A percentile compares a stretch with the other conserved stretches of the same genome.
Conservation (phyloP, 2,329 filamentous ascomycete species). For the Talaromyces pinophilus region DNA sequence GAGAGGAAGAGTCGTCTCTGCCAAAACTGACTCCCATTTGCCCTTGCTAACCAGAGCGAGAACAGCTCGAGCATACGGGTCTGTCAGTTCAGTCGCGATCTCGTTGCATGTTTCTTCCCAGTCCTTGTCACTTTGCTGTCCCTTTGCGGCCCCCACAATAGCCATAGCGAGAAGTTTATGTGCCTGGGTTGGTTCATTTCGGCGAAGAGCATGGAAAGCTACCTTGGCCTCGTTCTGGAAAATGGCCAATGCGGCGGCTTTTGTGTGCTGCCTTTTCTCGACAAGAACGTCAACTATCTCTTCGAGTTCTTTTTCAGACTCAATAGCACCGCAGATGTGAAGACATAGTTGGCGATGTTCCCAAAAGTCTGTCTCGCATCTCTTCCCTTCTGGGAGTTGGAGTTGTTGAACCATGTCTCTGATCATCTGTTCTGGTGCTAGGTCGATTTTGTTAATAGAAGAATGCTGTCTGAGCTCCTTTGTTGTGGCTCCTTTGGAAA, state of each 20-base stretch:
- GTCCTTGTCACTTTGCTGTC: conserved; percentile 52
- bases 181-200: conserved; percentile 55
- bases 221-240: conserved; percentile 62
- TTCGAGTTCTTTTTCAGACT: conserved; percentile 54
- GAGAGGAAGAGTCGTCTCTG: conserved; percentile 60
- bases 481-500: conserved; percentile 25
- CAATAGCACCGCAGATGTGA: conserved; percentile 60
- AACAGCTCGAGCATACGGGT: conserved; percentile 63
- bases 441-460: conserved; percentile 25
- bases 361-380: conserved; percentile 53
- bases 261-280: conserved; percentile 58
- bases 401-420: conserved; percentile 54
- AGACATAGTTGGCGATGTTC: conserved; percentile 63
- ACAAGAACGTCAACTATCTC: conserved; percentile 54
- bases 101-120: conserved; percentile 64
- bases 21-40: conserved; percentile 60
- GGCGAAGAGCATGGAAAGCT: conserved; percentile 58
- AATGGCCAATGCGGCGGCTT: conserved; percentile 63
- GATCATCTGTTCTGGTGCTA: conserved; percentile 45
- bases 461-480: conserved; percentile 24
- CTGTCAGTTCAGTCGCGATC: conserved; percentile 62
- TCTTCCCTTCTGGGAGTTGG: conserved; percentile 54
- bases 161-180: conserved; percentile 59
- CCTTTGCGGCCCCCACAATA: conserved; percentile 48
- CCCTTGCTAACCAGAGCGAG: conserved; percentile 61